Evolutionary conservation across 2,329 filamentous ascomycete genomes (phyloP).

Genomic region (Xylariaceae sp.): DNA sequence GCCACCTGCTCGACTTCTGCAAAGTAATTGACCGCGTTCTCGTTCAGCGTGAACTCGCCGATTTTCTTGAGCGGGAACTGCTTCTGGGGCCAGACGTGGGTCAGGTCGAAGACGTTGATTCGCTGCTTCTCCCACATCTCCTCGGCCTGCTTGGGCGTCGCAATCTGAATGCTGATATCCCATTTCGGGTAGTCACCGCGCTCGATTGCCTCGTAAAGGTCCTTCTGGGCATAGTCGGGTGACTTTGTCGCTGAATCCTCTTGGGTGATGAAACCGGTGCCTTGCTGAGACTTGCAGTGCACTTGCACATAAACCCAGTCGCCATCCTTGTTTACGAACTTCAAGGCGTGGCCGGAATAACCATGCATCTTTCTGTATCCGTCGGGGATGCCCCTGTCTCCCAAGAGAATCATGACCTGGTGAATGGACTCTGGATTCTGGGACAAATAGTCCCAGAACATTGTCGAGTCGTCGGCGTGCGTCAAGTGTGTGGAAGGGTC

Average conservation of each 20-base stretch:
- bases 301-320: constrained; percentile 62
- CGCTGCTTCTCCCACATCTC: constrained; percentile 55
- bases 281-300: constrained; percentile 59
- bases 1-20: constrained; percentile 65
- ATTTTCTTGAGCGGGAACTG: constrained; percentile 57
- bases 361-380: constrained; percentile 63
- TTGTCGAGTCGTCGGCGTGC: constrained; percentile 43
- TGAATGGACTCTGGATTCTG: constrained; percentile 62
- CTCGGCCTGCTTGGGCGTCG: constrained; percentile 40
- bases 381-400: constrained; percentile 60
- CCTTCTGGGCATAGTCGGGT: constrained; percentile 58
- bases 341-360: constrained; percentile 63
- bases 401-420: constrained; percentile 61
- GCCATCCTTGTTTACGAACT: constrained; percentile 60
- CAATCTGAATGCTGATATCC: constrained; percentile 59
- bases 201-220: constrained; percentile 59
- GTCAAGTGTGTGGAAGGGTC: constrained; percentile 63
- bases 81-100: constrained; percentile 62
- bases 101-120: constrained; percentile 64
- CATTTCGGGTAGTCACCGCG: constrained; percentile 57
- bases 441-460: constrained; percentile 61
- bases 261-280: constrained; percentile 53
- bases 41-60: constrained; percentile 59
- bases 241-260: constrained; percentile 53
- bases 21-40: constrained; percentile 63